A percentile compares a stretch with the other conserved stretches of the same genome.
Conservation (phyloP, 192 early-diverging fungal species). For the Coemansia guatemalensis region DNA sequence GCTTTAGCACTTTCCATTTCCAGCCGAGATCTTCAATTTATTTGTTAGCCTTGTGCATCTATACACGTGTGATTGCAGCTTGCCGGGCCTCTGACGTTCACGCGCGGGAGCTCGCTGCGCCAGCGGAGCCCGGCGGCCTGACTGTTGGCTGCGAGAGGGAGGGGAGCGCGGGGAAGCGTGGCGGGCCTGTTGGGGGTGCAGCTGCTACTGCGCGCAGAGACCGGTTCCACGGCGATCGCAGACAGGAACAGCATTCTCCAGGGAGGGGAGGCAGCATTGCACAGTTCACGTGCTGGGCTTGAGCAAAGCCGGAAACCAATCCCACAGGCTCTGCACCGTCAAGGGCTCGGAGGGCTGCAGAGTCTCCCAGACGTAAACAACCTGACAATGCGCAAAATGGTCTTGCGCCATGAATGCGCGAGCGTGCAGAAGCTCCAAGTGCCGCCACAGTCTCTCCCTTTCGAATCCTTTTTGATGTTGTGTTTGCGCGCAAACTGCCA, state of each 20-base stretch:
- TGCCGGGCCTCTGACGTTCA: background rate
- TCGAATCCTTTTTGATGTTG: background rate
- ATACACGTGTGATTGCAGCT: background rate
- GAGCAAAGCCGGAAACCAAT: background rate
- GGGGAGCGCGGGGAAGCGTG: background rate
- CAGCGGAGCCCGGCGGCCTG: background rate
- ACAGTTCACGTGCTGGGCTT: background rate
- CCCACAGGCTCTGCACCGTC: background rate
- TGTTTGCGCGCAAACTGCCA: background rate
- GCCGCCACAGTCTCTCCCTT: background rate
- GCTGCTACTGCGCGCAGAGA: background rate
- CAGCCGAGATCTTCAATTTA: background rate
- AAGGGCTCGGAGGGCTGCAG: background rate
- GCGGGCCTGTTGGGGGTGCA: background rate
- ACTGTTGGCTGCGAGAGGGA: background rate
- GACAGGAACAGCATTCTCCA: no score
- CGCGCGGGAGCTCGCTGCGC: background rate
- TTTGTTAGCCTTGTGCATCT: no score
- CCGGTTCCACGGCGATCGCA: background rate
- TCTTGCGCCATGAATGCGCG: background rate
- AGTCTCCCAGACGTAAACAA: background rate
- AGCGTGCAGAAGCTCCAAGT: background rate
- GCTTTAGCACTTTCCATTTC: conserved; percentile 8
- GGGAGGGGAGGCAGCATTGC: background rate
- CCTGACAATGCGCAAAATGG: background rate